Conservation (phyloP, 2,329 filamentous ascomycete genomes). For the Trichoderma arundinaceum region DNA sequence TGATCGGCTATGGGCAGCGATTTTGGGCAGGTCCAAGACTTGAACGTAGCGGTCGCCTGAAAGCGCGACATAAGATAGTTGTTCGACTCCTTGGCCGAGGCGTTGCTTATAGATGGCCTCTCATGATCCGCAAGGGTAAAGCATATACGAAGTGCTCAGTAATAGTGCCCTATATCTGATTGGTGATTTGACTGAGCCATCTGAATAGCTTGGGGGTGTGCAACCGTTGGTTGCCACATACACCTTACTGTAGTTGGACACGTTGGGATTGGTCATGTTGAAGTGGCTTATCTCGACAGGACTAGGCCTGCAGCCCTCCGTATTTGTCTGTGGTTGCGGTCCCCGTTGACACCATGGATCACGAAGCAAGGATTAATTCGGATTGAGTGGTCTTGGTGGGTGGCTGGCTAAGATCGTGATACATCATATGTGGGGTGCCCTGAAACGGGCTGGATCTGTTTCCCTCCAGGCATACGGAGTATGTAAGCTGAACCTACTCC, state of each 20-base stretch:
- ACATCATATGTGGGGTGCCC: conserved; percentile 30
- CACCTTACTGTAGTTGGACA: too few species aligned
- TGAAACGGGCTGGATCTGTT: conserved; percentile 30
- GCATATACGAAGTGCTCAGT: too few species aligned
- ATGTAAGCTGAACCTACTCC: not conserved
- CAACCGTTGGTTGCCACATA: too few species aligned
- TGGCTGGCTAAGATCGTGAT: conserved; percentile 31
- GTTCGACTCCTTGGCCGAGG: not conserved
- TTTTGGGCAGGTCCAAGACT: too few species aligned
- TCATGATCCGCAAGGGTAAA: too few species aligned
- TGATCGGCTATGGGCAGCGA: conserved; percentile 3
- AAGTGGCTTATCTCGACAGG: not conserved
- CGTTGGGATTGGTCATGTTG: too few species aligned
- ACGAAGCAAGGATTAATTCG: conserved; percentile 16
- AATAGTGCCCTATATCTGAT: too few species aligned
- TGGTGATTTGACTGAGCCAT: too few species aligned
- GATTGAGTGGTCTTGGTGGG: conserved; percentile 20
- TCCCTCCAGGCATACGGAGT: conserved; percentile 2
- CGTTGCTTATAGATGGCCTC: too few species aligned
- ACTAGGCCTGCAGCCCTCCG: not conserved
- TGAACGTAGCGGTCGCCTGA: too few species aligned
- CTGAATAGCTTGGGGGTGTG: too few species aligned
- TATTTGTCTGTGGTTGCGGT: conserved; percentile 1
- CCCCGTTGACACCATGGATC: conserved; percentile 2
- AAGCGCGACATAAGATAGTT: not conserved